Percentiles rank a stretch among this genome's conserved stretches.
Evolutionary conservation across 305 asterid genomes (phyloP).

Genomic region (Ruellia speciosa): DNA sequence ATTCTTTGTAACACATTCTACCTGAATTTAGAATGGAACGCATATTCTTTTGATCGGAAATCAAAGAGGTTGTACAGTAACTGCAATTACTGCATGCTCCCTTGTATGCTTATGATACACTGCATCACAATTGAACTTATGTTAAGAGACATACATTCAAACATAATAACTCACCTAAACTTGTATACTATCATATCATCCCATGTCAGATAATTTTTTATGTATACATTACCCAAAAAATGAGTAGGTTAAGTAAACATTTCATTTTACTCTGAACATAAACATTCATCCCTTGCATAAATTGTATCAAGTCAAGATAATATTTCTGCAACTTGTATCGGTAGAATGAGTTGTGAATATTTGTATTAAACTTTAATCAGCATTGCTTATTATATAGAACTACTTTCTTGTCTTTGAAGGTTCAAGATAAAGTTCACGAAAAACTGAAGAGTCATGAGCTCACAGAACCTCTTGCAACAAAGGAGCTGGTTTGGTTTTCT

Average conservation of each 20-base stretch:
- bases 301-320: too few relatives aligned
- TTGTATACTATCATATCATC: background rate
- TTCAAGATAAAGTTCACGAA: constrained; percentile 60
- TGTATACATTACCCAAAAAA: background rate
- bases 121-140: too few relatives aligned
- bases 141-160: too few relatives aligned
- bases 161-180: too few relatives aligned
- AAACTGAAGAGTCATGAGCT: constrained; percentile 68
- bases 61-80: too few relatives aligned
- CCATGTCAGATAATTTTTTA: too few relatives aligned
- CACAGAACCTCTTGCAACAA: constrained; percentile 63
- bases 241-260: background rate
- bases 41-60: too few relatives aligned
- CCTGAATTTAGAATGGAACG: too few relatives aligned
- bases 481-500: constrained; percentile 75
- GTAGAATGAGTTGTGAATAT: background rate
- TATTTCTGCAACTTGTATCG: background rate
- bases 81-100: background rate
- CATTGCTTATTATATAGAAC: background rate
- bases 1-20: too few relatives aligned
- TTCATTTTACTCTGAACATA: background rate
- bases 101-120: background rate
- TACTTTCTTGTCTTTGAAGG: constrained; percentile 28
- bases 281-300: background rate
- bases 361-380: background rate